A percentile compares a stretch with the other conserved stretches of the same genome.
Evolutionary conservation across 805 yeast genomes (phyloP).

Genomic region (Teunomyces tritomae): DNA sequence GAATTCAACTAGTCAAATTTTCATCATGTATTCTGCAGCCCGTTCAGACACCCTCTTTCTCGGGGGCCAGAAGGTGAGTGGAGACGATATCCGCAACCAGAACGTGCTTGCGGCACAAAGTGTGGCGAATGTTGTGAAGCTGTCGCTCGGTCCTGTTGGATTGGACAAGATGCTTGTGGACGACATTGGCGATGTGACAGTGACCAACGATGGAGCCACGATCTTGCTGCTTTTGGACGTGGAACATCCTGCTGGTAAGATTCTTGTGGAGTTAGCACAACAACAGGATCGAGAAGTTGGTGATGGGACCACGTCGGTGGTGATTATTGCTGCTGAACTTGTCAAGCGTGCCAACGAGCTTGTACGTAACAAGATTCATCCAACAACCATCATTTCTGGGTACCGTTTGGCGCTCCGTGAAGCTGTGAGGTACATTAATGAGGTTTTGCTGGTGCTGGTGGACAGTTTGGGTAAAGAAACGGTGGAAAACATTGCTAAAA

Average conservation of each 20-base stretch:
- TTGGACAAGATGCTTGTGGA: conserved; percentile 98
- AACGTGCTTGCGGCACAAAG: conserved; percentile 92
- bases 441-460: conserved; percentile 78
- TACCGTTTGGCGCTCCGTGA: conserved; percentile 91
- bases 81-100: conserved; percentile 95
- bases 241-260: conserved; percentile 98
- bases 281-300: conserved; percentile 99
- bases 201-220: conserved; percentile 98
- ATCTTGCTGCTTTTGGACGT: conserved; percentile 87
- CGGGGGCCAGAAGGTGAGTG: conserved; percentile 94
- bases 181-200: conserved; percentile 98
- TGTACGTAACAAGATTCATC: conserved; percentile 92
- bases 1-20: no score
- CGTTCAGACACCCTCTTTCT: conserved; percentile 92
- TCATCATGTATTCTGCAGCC: conserved; percentile 65
- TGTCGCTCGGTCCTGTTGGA: conserved; percentile 97
- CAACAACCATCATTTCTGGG: conserved; percentile 96
- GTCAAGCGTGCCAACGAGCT: conserved; percentile 90
- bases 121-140: conserved; percentile 79
- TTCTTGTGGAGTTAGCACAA: conserved; percentile 93
- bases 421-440: conserved; percentile 81
- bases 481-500: conserved; percentile 86
- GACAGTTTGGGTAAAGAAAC: conserved; percentile 80
- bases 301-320: conserved; percentile 97
- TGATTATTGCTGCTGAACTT: conserved; percentile 90